These are phyloP conservation scores for Retiboletus flavoniger DNA, from an alignment of 1,284 basidiomycete species.

Conservation along the genomic window DNA sequence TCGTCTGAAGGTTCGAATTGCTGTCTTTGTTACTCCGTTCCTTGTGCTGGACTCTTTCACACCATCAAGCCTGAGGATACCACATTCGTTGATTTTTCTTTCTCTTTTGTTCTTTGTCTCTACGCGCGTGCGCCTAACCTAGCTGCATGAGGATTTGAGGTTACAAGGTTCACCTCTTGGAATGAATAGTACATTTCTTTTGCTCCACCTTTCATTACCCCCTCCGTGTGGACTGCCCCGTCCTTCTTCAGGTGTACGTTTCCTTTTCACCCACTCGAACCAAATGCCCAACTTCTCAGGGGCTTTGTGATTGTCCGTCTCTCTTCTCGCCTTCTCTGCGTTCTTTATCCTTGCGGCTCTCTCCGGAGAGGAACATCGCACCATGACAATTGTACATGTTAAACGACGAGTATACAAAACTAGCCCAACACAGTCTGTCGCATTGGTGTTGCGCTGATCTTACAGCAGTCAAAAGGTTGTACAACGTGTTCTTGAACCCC, in stretches of 20 bases:
- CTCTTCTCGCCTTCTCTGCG: background rate
- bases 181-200: background rate
- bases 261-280: background rate
- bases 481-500: too few relatives aligned
- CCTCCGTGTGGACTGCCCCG: background rate
- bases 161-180: conserved; percentile 1
- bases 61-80: conserved; percentile 15
- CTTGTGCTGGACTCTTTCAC: background rate
- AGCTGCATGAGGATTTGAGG: conserved; percentile 6
- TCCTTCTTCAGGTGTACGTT: background rate
- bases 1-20: conserved; percentile 10
- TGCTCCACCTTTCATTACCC: background rate
- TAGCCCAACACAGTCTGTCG: background rate
- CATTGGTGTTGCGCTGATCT: too few relatives aligned
- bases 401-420: background rate
- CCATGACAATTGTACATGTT: background rate
- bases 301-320: background rate
- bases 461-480: too few relatives aligned
- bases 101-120: background rate
- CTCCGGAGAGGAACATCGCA: background rate
- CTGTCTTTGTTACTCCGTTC: background rate
- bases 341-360: background rate
- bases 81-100: conserved; percentile 20
- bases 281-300: background rate
- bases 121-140: background rate